Evolutionary conservation across 139 green algal species (phyloP).

Genomic region (Chloropicon primus): DNA sequence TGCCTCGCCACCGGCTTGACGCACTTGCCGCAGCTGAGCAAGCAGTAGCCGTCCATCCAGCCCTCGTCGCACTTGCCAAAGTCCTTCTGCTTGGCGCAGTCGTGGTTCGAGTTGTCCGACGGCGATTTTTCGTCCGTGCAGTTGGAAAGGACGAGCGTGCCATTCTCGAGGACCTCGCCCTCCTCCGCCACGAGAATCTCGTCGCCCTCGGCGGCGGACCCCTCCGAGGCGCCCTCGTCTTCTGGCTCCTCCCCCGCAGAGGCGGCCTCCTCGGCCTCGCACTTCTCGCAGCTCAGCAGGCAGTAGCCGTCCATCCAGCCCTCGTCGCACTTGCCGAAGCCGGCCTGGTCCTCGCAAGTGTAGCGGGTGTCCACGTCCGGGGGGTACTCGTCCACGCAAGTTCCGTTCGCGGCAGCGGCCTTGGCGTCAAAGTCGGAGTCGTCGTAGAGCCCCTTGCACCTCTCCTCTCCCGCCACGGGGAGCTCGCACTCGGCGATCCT

Average conservation of each 20-base stretch:
- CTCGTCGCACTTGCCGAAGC: conserved; percentile 15
- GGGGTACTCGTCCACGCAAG: background rate
- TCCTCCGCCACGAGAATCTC: background rate
- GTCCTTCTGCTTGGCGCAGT: conserved; percentile 21
- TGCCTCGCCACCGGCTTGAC: background rate
- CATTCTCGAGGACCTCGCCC: background rate
- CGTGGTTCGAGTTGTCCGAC: background rate
- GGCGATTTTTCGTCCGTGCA: conserved; percentile 7
- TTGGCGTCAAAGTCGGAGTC: background rate
- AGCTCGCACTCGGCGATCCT: background rate
- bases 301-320: conserved; percentile 17
- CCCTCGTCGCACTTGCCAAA: conserved; percentile 20
- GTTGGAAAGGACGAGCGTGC: background rate
- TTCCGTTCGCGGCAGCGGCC: too few species aligned
- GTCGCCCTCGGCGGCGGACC: too few species aligned
- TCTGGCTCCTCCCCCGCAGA: too few species aligned
- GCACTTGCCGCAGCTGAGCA: conserved; percentile 15
- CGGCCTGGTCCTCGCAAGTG: conserved; percentile 25
- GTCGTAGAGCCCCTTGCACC: background rate
- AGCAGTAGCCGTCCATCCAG: conserved; percentile 11
- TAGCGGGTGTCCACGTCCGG: conserved; percentile 1
- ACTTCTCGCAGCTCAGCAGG: conserved; percentile 10
- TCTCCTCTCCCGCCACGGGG: background rate
- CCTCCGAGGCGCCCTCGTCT: too few species aligned
- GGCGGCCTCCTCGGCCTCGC: too few species aligned